Base-by-base conservation (phyloP, 306 rosid genomes). In the Medicago lupulina region DNA sequence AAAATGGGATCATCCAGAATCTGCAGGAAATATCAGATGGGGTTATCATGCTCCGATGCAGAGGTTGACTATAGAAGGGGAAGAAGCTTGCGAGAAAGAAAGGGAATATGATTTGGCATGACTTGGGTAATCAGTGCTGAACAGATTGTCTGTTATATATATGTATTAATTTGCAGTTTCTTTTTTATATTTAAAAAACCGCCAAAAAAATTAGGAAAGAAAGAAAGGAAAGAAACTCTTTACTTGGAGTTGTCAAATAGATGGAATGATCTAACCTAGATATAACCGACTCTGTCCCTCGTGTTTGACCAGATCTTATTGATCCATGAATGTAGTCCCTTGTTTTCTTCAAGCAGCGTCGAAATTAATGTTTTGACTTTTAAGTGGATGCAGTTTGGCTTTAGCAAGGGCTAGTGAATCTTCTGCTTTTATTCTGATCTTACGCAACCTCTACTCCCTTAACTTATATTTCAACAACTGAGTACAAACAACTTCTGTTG, bases 11-110 rank as follows among this genome's bases (percentile, higher is more conserved):
- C 91, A 7, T 83, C 89, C 17, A 89, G 86, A 84, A 73, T 61
- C 43, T 73, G 82, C 84, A 84, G 89, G 84, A 92, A 87, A 85
- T 86, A 88, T 80, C 89, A 76, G 70, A 76, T 87, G 84, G 97
- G 97, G 9, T 77, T 82, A 46, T 95, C 99, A 6, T 85, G 96
- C 86, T 96, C 99, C 10, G 99, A 96, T 79, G 99, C 99, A 8
- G 98, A 96, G 87, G 78, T 96, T 74, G 99, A 96, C 83, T 96
- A 96, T 77, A 85, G 99, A 75, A 85, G 97, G 84, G 93, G 97
- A 61, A 90, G 97, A 86, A 90, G 93, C 93, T 81, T 85, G 68
- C 84, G 89, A 70, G 97, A 89, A 81, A 72, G 86, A 77, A 90
- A 86, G 87, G 85, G 80, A 83, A 79, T 76, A 85, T 80, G 76